Evolutionary conservation across 805 yeast species (phyloP).

Genomic region (Spathaspora girioi): DNA sequence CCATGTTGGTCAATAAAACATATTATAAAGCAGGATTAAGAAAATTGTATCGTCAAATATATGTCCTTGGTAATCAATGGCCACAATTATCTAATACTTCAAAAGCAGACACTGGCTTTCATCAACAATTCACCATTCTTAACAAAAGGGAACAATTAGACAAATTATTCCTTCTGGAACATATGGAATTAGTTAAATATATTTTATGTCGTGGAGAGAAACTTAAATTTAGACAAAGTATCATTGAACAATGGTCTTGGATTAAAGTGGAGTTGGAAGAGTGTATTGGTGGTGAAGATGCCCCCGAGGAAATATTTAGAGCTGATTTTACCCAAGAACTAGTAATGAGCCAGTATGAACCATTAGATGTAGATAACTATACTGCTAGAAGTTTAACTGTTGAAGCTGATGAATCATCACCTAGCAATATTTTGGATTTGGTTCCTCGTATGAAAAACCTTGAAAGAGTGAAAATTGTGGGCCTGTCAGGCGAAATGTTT

Average conservation of each 20-base stretch:
- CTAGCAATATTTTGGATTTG: neutral
- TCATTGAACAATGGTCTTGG: neutral
- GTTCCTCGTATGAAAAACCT: neutral
- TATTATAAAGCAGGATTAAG: no score
- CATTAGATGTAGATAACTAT: neutral
- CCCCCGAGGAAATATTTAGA: neutral
- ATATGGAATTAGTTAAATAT: neutral
- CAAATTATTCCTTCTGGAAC: neutral
- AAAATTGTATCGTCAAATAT: neutral
- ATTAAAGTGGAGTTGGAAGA: neutral
- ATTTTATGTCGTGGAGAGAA: neutral
- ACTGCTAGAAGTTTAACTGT: neutral
- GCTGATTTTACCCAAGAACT: neutral
- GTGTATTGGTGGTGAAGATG: neutral
- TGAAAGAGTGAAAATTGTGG: neutral
- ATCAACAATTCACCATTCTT: neutral
- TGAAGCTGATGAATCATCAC: neutral
- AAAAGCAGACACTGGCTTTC: neutral
- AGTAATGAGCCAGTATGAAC: neutral
- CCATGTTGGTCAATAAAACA: no score
- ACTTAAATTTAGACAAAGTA: neutral
- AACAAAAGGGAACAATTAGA: neutral
- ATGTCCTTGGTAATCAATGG: neutral
- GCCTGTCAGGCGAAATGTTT: neutral
- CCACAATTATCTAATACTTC: neutral